Base-by-base conservation (phyloP, 495 filamentous ascomycete genomes). In the Clohesyomyces aquaticus region DNA sequence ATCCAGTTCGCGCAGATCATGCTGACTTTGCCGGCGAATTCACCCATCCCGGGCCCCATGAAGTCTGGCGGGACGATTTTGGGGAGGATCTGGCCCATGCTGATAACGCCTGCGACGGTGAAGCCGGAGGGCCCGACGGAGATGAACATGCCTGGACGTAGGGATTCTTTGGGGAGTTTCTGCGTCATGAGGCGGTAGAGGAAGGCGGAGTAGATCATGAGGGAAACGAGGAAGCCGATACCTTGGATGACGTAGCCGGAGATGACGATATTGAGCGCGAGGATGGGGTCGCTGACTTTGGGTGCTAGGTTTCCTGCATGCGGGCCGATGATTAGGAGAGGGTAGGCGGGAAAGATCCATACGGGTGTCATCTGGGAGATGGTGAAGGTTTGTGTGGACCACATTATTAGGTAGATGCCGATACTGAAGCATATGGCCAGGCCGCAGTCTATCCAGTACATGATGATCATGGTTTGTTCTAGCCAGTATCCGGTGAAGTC, bases 271-370 rank as follows among this genome's bases (percentile, higher is more conserved):
- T 82, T 76, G 12, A 93, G 73, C 12, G 84, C 77, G 18, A 70
- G 73, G 19, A 68, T 80, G 65, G 71, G 51, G 55, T 54, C 49
- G 21, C 59, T 49, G 14, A 80, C 72, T 29, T 81, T 78, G 16
- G 75, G 71, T 71, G 87, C 83, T 14, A 96, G 77, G 46, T 87
- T 82, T 10, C 82, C 81, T 48, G 89, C 90, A 72, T 89, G 84
- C 0, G 91, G 90, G 8, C 89, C 91, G 4, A 88, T 82, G 0
- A 96, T 84, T 4, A 96, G 83, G 58, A 95, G 83, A 0, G 91
- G 91, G 65, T 96, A 96, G 0, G 89, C 91, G 0, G 91, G 91
- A 62, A 96, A 96, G 32, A 96, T 91, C 91, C 91, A 96, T 48
- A 93, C 85, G 0, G 91, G 91, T 0, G 91, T 96, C 91, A 96